Conservation (phyloP, 352 stramenopile genomes). For the Pythium pectinolyticum region DNA sequence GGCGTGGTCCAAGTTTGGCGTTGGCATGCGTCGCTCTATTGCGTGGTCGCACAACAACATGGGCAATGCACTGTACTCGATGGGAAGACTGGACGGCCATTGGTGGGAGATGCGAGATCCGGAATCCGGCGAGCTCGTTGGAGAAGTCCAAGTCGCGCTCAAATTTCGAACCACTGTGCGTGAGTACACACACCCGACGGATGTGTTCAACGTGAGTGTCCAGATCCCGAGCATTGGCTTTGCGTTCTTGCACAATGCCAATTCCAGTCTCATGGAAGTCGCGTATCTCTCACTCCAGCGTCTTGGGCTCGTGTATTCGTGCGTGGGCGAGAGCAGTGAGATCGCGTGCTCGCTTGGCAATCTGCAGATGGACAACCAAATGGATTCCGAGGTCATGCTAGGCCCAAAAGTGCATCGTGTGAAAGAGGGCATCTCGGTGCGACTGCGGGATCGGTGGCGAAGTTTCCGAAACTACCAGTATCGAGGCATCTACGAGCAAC, state of each 20-base stretch:
- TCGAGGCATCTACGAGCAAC: constrained; percentile 75
- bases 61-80: constrained; percentile 63
- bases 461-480: constrained; percentile 86
- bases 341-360: constrained; percentile 83
- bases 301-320: constrained; percentile 73
- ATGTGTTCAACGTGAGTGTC: constrained; percentile 76
- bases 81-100: constrained; percentile 72
- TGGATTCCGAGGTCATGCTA: constrained; percentile 83
- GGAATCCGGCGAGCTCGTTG: constrained; percentile 69
- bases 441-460: constrained; percentile 78
- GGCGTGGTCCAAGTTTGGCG: constrained; percentile 72
- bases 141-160: constrained; percentile 78
- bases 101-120: constrained; percentile 86
- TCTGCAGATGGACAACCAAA: constrained; percentile 90
- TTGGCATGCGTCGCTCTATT: constrained; percentile 66
- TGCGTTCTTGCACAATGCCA: constrained; percentile 85
- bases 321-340: constrained; percentile 77
- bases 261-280: constrained; percentile 84
- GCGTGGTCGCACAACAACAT: constrained; percentile 78
- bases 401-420: constrained; percentile 79
- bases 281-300: constrained; percentile 85
- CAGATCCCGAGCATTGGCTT: constrained; percentile 80
- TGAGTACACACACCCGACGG: constrained; percentile 49
- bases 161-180: constrained; percentile 75
- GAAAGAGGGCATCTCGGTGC: constrained; percentile 86